A percentile compares a stretch with the other conserved stretches of the same genome.
phyloP scores from a whole-genome alignment of 2,329 filamentous ascomycete genomes.

The Pseudopithomyces chartarum region DNA sequence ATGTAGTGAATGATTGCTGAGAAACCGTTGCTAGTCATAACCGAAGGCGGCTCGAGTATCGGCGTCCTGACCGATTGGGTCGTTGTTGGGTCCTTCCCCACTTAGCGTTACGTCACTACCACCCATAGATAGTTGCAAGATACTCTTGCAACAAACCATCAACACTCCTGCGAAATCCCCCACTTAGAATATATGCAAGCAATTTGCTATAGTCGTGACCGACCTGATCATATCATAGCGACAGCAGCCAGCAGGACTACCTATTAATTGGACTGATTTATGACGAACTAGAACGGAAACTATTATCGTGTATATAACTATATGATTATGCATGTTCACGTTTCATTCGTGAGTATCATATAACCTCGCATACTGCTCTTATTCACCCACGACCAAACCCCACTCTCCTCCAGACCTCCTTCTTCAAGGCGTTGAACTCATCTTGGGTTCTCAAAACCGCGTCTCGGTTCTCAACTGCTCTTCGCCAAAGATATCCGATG shows the following conservation, averaged over 20 bases:
- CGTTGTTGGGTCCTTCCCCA: background rate
- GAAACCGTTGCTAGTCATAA: background rate
- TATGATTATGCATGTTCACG: too few relatives aligned
- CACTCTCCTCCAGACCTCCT: conserved; percentile 29
- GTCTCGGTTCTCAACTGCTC: conserved; percentile 65
- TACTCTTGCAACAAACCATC: too few relatives aligned
- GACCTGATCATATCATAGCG: too few relatives aligned
- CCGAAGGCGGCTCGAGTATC: background rate
- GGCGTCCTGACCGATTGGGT: conserved; percentile 3
- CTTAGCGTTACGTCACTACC: conserved; percentile 3
- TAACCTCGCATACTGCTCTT: background rate
- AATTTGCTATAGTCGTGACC: too few relatives aligned
- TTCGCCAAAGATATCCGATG: conserved; percentile 70
- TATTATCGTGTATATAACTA: too few relatives aligned
- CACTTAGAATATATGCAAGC: too few relatives aligned
- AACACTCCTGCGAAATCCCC: too few relatives aligned
- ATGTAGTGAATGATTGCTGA: background rate
- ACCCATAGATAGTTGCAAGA: background rate
- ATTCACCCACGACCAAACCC: conserved; percentile 11
- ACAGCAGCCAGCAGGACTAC: too few relatives aligned
- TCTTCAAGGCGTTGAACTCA: conserved; percentile 34
- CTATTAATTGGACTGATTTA: too few relatives aligned
- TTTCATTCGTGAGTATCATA: too few relatives aligned
- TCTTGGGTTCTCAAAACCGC: conserved; percentile 56
- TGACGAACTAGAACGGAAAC: too few relatives aligned